These are phyloP conservation scores for Aspergillus pseudoviridinutans DNA, from an alignment of 2,329 filamentous ascomycete species.

Conservation along the genomic window DNA sequence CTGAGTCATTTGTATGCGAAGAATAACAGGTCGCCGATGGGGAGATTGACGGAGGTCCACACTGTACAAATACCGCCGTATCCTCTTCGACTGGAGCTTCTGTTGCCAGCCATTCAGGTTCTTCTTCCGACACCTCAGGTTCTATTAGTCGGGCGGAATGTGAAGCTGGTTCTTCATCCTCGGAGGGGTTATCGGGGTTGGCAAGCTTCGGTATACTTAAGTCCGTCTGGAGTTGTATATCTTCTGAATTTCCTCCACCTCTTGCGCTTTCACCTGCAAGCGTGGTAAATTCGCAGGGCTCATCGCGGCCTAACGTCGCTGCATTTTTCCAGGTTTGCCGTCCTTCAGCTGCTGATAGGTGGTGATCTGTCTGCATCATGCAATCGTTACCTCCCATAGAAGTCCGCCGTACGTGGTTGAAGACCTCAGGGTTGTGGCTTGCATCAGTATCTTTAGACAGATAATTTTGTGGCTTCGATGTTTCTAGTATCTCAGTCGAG, in stretches of 20 bases:
- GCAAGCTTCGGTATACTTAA: neutral
- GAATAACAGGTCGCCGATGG: neutral
- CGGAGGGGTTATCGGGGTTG: neutral
- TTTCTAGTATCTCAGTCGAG: slow-evolving; percentile 1
- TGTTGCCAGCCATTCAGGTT: neutral
- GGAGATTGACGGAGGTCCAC: neutral
- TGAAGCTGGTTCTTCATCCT: neutral
- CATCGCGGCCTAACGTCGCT: neutral
- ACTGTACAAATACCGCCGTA: neutral
- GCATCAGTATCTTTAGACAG: neutral
- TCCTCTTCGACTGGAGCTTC: neutral
- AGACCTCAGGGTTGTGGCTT: neutral
- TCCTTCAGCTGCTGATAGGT: neutral
- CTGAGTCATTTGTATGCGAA: neutral
- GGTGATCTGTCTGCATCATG: neutral
- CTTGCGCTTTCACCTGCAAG: neutral
- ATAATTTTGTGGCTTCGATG: neutral
- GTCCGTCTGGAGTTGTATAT: neutral
- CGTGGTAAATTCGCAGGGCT: neutral
- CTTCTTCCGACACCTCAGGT: neutral
- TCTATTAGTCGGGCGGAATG: neutral
- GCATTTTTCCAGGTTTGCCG: neutral
- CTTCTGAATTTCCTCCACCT: neutral
- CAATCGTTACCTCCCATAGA: neutral
- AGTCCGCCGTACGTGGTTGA: neutral